phyloP scores from a whole-genome alignment of 352 stramenopile species.

The Plasmopara viticola region DNA sequence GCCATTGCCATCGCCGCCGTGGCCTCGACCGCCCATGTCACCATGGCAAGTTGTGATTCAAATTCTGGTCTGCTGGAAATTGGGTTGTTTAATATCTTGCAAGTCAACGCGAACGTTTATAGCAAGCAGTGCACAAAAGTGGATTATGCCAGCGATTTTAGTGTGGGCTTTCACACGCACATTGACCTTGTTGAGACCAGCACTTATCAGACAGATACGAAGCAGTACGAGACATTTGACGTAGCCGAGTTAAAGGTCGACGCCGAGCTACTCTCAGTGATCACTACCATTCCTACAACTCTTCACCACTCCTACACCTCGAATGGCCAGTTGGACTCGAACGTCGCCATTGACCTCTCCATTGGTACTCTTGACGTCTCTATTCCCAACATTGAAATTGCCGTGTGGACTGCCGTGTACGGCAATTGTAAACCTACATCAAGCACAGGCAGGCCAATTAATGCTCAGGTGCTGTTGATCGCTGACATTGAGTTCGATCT shows the following conservation, averaged over 20 bases:
- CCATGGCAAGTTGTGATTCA: not conserved
- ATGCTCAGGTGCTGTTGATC: too few relatives aligned
- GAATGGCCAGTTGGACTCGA: too few relatives aligned
- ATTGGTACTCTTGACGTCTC: too few relatives aligned
- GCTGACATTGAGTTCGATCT: too few relatives aligned
- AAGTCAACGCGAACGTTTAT: not conserved
- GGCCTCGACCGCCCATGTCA: not conserved
- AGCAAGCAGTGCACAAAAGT: not conserved
- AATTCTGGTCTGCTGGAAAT: not conserved
- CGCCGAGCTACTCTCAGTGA: not conserved
- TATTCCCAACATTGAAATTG: too few relatives aligned
- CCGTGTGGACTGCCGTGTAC: too few relatives aligned
- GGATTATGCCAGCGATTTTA: not conserved
- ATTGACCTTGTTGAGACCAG: not conserved
- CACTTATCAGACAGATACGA: not conserved
- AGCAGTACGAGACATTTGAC: not conserved
- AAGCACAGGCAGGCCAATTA: too few relatives aligned
- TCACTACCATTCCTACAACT: too few relatives aligned
- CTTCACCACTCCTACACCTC: too few relatives aligned
- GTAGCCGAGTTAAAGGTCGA: not conserved
- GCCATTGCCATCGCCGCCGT: not conserved
- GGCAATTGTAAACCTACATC: too few relatives aligned
- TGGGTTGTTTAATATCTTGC: not conserved
- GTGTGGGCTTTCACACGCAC: not conserved
- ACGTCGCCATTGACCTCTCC: too few relatives aligned